A percentile compares a stretch with the other conserved stretches of the same genome.
Evolutionary conservation across 805 yeast genomes (phyloP).

Genomic region (Candida mattraensis): DNA sequence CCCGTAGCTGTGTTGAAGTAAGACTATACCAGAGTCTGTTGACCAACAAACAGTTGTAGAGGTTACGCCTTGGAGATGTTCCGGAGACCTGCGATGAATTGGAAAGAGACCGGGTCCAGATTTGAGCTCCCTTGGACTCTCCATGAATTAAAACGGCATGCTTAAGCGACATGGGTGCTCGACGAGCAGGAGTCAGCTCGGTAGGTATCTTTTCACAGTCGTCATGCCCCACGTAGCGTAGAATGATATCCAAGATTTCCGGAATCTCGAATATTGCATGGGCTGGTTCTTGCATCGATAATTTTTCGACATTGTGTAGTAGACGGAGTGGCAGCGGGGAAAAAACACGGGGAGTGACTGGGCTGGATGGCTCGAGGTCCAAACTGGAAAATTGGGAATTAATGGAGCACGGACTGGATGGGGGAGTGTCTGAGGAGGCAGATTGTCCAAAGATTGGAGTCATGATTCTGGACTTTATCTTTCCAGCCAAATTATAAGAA

Average conservation of each 20-base stretch:
- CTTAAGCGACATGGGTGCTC: slow-evolving; percentile 65
- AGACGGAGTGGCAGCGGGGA: slow-evolving; percentile 18
- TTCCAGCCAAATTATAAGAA: slow-evolving; percentile 12
- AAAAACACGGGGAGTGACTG: slow-evolving; percentile 16
- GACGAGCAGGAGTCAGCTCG: slow-evolving; percentile 57
- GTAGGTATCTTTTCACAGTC: slow-evolving; percentile 50
- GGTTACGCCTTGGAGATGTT: slow-evolving; percentile 4
- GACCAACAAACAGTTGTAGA: slow-evolving; percentile 63
- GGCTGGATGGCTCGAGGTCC: slow-evolving; percentile 6
- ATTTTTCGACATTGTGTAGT: slow-evolving; percentile 6
- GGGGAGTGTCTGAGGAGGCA: too few species aligned
- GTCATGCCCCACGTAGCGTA: slow-evolving; percentile 59
- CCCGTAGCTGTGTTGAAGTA: slow-evolving; percentile 54
- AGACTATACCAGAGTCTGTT: slow-evolving; percentile 63
- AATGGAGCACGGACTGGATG: too few species aligned
- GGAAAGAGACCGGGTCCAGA: slow-evolving; percentile 33
- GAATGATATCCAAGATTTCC: slow-evolving; percentile 65
- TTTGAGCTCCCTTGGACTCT: slow-evolving; percentile 39
- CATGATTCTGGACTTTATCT: slow-evolving; percentile 4
- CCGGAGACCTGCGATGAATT: slow-evolving; percentile 6
- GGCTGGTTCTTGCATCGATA: slow-evolving; percentile 13
- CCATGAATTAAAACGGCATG: slow-evolving; percentile 68
- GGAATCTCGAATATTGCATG: slow-evolving; percentile 65
- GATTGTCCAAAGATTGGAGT: too few species aligned
- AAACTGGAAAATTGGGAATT: too few species aligned